phyloP scores from a whole-genome alignment of 78 protist species.

The Emiliania huxleyi region DNA sequence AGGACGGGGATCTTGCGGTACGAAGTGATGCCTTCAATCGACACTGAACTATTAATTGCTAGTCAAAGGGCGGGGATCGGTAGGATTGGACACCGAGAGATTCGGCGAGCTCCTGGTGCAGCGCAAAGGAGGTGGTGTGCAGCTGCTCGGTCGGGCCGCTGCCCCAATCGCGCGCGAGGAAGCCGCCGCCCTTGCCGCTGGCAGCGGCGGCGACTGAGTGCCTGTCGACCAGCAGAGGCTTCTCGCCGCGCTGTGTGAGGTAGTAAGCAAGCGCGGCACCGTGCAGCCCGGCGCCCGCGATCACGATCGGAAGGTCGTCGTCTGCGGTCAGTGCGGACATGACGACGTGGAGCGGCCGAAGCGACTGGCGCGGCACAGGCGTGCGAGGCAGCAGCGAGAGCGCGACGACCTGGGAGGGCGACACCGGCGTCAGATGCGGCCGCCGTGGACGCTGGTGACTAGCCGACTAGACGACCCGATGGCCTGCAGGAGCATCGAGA shows the following conservation, averaged over 20 bases:
- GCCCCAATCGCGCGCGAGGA: constrained; percentile 41
- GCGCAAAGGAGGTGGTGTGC: background rate
- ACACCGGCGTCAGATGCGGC: too few species aligned
- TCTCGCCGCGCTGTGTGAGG: constrained; percentile 33
- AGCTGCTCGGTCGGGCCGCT: background rate
- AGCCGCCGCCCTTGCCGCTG: constrained; percentile 45
- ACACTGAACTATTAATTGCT: too few species aligned
- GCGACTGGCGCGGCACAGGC: too few species aligned
- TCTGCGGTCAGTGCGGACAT: too few species aligned
- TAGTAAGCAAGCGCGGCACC: constrained; percentile 41
- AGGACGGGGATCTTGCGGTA: constrained; percentile 36
- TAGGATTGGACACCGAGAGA: background rate
- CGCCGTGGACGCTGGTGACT: too few species aligned
- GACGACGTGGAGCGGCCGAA: too few species aligned
- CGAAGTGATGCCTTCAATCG: too few species aligned
- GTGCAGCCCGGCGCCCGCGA: background rate
- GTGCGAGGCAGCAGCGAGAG: too few species aligned
- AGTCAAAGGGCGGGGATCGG: too few species aligned
- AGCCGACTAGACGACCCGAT: too few species aligned
- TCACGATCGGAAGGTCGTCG: background rate
- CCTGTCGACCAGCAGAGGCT: constrained; percentile 16
- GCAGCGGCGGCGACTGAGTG: constrained; percentile 27
- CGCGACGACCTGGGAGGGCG: too few species aligned
- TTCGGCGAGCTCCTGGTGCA: constrained; percentile 22
- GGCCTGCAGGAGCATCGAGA: too few species aligned